Evolutionary conservation across 2,329 filamentous ascomycete genomes (phyloP).

Genomic region (Penicillium expansum): DNA sequence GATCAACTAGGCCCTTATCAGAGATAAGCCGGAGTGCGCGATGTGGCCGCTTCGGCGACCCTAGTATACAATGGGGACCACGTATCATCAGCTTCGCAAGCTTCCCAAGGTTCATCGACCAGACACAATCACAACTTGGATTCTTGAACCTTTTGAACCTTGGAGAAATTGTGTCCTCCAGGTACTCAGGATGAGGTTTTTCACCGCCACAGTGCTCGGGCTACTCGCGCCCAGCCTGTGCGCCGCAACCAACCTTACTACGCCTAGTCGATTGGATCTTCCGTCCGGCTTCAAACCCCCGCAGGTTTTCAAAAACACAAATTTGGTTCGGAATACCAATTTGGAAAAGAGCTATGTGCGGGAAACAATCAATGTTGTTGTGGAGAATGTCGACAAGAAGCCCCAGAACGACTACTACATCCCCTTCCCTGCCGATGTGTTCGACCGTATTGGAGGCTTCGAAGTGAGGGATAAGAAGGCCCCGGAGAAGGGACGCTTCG

Average conservation of each 20-base stretch:
- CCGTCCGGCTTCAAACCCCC: conserved; percentile 69
- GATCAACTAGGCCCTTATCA: conserved; percentile 9
- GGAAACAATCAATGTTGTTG: conserved; percentile 88
- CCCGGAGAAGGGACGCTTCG: conserved; percentile 63
- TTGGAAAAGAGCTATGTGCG: conserved; percentile 89
- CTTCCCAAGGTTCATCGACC: conserved; percentile 12
- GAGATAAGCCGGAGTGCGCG: conserved; percentile 33
- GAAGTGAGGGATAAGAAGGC: conserved; percentile 94
- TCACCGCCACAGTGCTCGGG: conserved; percentile 38
- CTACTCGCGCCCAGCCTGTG: conserved; percentile 37
- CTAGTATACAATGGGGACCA: conserved; percentile 38
- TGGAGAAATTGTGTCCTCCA: conserved; percentile 23
- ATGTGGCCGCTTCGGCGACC: conserved; percentile 36
- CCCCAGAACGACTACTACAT: conserved; percentile 89
- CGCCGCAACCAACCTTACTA: conserved; percentile 30
- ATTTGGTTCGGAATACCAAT: conserved; percentile 85
- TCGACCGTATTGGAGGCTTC: conserved; percentile 75
- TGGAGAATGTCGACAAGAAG: conserved; percentile 78
- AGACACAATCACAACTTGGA: conserved; percentile 12
- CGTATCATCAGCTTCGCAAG: conserved; percentile 32
- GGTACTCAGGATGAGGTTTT: conserved; percentile 41
- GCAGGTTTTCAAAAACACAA: conserved; percentile 89
- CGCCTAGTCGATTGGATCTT: conserved; percentile 36
- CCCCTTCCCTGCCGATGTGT: conserved; percentile 73
- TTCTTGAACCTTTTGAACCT: conserved; percentile 8